A percentile compares a stretch with the other conserved stretches of the same genome.
phyloP scores from a whole-genome alignment of 805 yeast genomes.

The Cyberlindnera mrakii region DNA sequence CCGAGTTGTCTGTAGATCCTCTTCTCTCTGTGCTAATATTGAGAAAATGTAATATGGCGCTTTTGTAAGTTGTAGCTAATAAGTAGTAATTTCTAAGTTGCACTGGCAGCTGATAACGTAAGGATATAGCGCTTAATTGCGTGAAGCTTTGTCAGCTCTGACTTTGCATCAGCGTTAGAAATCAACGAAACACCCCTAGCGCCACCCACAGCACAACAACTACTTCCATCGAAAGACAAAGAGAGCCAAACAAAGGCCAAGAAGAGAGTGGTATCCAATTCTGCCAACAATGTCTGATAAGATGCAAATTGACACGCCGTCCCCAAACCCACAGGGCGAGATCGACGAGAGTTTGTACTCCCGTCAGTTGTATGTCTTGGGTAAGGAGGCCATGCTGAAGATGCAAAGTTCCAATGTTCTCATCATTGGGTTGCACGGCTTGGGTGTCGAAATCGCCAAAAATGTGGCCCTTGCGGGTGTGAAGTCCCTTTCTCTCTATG shows the following conservation, averaged over 20 bases:
- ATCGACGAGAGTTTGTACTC: conserved; percentile 95
- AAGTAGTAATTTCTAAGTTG: too few relatives aligned
- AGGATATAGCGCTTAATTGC: too few relatives aligned
- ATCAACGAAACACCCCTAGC: background rate
- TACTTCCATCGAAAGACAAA: background rate
- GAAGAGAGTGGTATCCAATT: background rate
- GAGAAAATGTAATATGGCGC: too few relatives aligned
- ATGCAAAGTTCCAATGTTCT: conserved; percentile 94
- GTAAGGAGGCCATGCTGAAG: conserved; percentile 96
- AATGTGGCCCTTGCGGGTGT: conserved; percentile 97
- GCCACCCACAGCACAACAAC: background rate
- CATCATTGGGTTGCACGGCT: conserved; percentile 82
- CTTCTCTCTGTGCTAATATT: too few relatives aligned
- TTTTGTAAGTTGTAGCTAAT: too few relatives aligned
- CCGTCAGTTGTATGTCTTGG: conserved; percentile 92
- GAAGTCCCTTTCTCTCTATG: conserved; percentile 80
- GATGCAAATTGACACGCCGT: conserved; percentile 39
- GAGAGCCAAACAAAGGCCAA: too few relatives aligned
- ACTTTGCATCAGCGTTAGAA: too few relatives aligned
- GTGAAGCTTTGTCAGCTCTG: too few relatives aligned
- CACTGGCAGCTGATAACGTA: background rate
- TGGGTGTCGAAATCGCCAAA: conserved; percentile 95
- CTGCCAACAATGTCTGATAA: conserved; percentile 24
- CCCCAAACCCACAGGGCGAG: conserved; percentile 28
- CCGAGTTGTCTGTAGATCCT: too few relatives aligned